These are phyloP conservation scores for Ogataea trehaloabstinens DNA, from an alignment of 805 yeast genomes.

Conservation along the genomic window DNA sequence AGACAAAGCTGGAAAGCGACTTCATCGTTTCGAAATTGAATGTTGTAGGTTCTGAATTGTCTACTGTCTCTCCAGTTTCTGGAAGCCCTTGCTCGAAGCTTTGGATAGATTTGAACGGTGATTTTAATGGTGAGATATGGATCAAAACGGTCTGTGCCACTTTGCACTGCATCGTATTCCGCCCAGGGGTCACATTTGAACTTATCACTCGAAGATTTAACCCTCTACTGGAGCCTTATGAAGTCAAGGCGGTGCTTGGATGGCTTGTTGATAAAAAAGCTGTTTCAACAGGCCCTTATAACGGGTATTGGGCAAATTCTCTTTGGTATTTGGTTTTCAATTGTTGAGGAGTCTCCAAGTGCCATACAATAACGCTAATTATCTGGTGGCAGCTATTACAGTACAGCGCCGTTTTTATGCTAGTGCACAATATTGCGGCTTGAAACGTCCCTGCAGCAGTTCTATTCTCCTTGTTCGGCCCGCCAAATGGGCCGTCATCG, in stretches of 20 bases:
- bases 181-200: slow-evolving; percentile 50
- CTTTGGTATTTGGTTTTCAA: slow-evolving; percentile 41
- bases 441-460: slow-evolving; percentile 1
- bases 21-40: slow-evolving; percentile 39
- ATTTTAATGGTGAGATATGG: slow-evolving; percentile 63
- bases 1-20: slow-evolving; percentile 64
- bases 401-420: no score
- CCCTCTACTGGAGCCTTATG: slow-evolving; percentile 36
- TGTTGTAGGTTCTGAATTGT: slow-evolving; percentile 6
- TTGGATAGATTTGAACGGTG: slow-evolving; percentile 71
- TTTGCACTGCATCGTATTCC: slow-evolving; percentile 42
- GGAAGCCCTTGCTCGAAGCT: slow-evolving; percentile 62
- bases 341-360: slow-evolving; percentile 4
- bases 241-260: slow-evolving; percentile 36
- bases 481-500: slow-evolving; percentile 4
- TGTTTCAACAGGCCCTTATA: slow-evolving; percentile 30
- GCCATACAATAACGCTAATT: no score
- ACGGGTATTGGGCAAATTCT: slow-evolving; percentile 43
- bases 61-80: slow-evolving; percentile 46
- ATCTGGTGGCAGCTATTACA: no score
- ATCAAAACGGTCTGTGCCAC: slow-evolving; percentile 47
- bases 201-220: slow-evolving; percentile 22
- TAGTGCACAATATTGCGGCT: no score
- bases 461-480: no score
- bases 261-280: slow-evolving; percentile 47